A percentile compares a stretch with the other conserved stretches of the same genome.
Conservation (phyloP, 495 filamentous ascomycete species). For the Mycothermus thermophilus region DNA sequence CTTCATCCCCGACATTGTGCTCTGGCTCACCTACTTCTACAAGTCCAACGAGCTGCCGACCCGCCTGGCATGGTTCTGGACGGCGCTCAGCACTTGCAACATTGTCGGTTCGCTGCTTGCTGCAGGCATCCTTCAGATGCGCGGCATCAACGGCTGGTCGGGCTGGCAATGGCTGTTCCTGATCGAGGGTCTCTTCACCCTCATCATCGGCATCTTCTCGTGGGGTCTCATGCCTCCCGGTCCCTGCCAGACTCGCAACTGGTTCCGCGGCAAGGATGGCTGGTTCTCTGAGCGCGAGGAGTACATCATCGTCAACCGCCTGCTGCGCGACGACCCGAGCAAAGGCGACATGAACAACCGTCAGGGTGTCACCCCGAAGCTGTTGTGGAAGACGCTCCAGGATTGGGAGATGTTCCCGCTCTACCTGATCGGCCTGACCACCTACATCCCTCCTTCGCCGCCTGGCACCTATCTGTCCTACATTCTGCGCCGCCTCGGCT, state of each 20-base stretch:
- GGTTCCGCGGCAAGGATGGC: conserved; percentile 40
- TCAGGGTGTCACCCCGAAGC: conserved; percentile 31
- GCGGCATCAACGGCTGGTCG: conserved; percentile 31
- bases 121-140: conserved; percentile 37
- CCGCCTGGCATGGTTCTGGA: conserved; percentile 40
- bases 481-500: conserved; percentile 37
- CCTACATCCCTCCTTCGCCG: conserved; percentile 37
- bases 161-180: conserved; percentile 44
- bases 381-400: conserved; percentile 34
- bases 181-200: conserved; percentile 41
- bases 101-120: conserved; percentile 39
- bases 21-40: conserved; percentile 43
- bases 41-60: conserved; percentile 36
- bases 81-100: conserved; percentile 27
- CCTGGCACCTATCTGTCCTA: conserved; percentile 35
- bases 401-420: conserved; percentile 49
- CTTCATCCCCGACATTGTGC: conserved; percentile 37
- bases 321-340: conserved; percentile 49
- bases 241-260: conserved; percentile 37
- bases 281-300: conserved; percentile 52
- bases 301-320: conserved; percentile 45
- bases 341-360: conserved; percentile 53
- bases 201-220: conserved; percentile 37
- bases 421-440: conserved; percentile 40
- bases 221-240: conserved; percentile 41